phyloP scores from a whole-genome alignment of 495 filamentous ascomycete species.

The Lepraria neglecta region DNA sequence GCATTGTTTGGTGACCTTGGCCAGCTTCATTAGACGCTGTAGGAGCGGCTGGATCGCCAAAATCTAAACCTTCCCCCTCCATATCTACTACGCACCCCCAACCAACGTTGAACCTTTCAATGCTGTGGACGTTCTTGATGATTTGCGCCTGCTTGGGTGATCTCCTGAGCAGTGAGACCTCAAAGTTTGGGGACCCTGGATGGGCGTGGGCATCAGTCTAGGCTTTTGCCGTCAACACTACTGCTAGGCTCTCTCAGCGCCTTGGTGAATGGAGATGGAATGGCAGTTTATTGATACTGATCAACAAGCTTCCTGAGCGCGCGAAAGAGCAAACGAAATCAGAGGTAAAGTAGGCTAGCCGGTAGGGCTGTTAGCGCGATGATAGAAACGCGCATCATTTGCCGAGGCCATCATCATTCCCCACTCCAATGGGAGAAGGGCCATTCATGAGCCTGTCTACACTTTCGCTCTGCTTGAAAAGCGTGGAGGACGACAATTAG shows the following conservation, averaged over 20 bases:
- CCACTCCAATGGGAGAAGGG: neutral
- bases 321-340: slow-evolving; percentile 11
- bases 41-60: slow-evolving; percentile 40
- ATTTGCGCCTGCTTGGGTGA: slow-evolving; percentile 7
- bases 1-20: slow-evolving; percentile 16
- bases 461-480: neutral
- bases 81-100: slow-evolving; percentile 30
- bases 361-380: slow-evolving; percentile 15
- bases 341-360: slow-evolving; percentile 4
- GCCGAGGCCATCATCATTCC: neutral
- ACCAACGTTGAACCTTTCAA: neutral
- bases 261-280: neutral
- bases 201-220: slow-evolving; percentile 2
- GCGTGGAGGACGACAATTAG: neutral
- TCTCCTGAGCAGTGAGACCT: slow-evolving; percentile 1
- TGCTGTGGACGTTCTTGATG: neutral
- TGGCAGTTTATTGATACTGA: slow-evolving; percentile 2
- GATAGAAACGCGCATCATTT: neutral
- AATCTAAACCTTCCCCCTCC: slow-evolving; percentile 44
- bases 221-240: neutral
- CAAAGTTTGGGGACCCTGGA: neutral
- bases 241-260: neutral
- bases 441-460: neutral
- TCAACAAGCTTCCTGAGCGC: slow-evolving; percentile 1
- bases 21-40: slow-evolving; percentile 6